Evolutionary conservation across 2,329 filamentous ascomycete species (phyloP), one percentile per base, ranked within the genome.

Genomic region (Aaosphaeria arxii): DNA sequence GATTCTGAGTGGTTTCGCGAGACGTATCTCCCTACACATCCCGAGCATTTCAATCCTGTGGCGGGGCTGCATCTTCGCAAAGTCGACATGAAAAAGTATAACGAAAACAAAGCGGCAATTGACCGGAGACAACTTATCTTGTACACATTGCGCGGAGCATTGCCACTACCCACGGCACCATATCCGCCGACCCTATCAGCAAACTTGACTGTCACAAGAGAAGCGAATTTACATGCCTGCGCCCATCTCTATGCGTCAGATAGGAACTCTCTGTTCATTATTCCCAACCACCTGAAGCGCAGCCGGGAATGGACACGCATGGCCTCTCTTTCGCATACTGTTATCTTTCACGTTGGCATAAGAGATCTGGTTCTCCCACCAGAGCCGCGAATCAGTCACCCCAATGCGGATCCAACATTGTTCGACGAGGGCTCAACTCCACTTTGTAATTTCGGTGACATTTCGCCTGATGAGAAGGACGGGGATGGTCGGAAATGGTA

Each of bases 181-280:
- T 59, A 53, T 45, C 59, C 58, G 11, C 56, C 33, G 13, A 11
- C 39, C 11, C 11, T 24, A 17, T 9, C 39, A 9, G 39, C 7
- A 28, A 41, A 11, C 11, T 9, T 41, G 39, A 24, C 11, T 1
- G 33, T 60, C 5, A 59, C 58, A 2, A 31, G 55, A 38, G 59
- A 57, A 31, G 59, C 78, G 31, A 83, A 83, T 53, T 61, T 83
- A 13, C 80, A 83, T 53, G 75, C 79, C 1, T 80, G 77, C 54
- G 79, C 78, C 3, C 81, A 84, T 60, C 67, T 82, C 40, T 83
- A 81, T 56, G 76, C 79, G 0, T 78, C 76, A 32, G 81, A 83
- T 54, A 74, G 76, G 28, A 83, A 83, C 48, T 77, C 76, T 13
- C 63, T 82, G 9, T 76, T 77, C 60, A 63, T 81, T 40, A 72